Evolutionary conservation across 2,329 filamentous ascomycete genomes (phyloP).

Genomic region (Zymoseptoria tritici): DNA sequence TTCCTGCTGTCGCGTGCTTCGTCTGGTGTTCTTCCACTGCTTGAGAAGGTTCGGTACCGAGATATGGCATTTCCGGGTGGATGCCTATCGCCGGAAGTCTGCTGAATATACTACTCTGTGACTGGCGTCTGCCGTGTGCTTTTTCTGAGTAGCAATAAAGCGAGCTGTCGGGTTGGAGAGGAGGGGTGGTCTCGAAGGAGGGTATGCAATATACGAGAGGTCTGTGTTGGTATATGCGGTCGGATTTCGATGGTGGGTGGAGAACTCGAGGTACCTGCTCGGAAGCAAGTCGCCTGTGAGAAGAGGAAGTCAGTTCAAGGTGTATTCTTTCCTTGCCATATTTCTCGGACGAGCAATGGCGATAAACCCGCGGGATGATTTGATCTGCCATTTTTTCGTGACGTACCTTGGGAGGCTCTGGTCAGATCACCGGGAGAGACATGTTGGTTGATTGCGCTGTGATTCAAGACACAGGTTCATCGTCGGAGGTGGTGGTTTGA

Average conservation of each 20-base stretch:
- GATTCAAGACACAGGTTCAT: slow-evolving; percentile 11
- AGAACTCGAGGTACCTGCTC: neutral
- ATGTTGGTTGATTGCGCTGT: slow-evolving; percentile 10
- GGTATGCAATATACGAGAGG: neutral
- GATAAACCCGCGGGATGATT: neutral
- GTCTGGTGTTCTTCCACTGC: neutral
- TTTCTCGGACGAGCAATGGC: neutral
- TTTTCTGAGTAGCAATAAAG: neutral
- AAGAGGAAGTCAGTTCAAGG: neutral
- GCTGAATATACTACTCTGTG: neutral
- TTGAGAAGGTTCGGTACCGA: neutral
- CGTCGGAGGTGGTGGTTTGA: neutral
- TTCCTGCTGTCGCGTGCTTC: neutral
- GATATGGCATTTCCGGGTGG: slow-evolving; percentile 7
- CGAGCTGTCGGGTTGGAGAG: neutral
- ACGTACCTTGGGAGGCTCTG: slow-evolving; percentile 6
- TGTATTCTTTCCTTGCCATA: neutral
- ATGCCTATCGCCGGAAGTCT: neutral
- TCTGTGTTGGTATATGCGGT: neutral
- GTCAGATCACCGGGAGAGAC: slow-evolving; percentile 12
- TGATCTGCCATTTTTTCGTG: neutral
- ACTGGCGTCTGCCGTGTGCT: neutral
- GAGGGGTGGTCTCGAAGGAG: neutral
- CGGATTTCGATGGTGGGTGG: neutral
- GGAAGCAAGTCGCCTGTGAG: neutral